Percentiles rank a stretch among this genome's conserved stretches.
These are phyloP conservation scores for Fremontodendron californicum DNA, from an alignment of 345 rosid genomes.

Conservation along the genomic window DNA sequence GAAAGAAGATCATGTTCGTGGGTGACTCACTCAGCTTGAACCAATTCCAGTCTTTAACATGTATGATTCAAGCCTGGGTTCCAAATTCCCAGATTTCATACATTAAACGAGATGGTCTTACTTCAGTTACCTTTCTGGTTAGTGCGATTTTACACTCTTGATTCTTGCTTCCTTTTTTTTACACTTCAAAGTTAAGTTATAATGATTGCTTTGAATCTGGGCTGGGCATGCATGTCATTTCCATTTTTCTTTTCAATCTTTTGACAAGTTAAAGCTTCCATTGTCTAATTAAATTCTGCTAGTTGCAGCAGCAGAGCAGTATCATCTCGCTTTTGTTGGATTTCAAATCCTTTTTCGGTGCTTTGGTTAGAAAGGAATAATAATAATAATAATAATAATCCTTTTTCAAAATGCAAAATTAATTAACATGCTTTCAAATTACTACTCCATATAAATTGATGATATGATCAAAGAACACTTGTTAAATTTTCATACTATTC, in stretches of 20 bases:
- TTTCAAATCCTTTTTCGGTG: not conserved
- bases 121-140: conserved; percentile 69
- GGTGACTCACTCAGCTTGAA: conserved; percentile 90
- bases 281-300: too few relatives aligned
- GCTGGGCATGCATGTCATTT: not conserved
- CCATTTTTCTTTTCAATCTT: not conserved
- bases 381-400: not conserved
- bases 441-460: not conserved
- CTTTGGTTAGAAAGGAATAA: not conserved
- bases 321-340: too few relatives aligned
- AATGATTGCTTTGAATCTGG: not conserved
- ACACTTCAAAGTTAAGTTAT: not conserved
- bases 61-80: conserved; percentile 65
- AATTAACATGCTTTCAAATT: not conserved
- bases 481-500: too few relatives aligned
- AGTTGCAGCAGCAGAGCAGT: too few relatives aligned
- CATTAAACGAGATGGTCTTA: conserved; percentile 40
- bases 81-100: conserved; percentile 55
- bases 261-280: not conserved
- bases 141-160: not conserved
- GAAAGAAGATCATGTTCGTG: conserved; percentile 95
- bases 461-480: too few relatives aligned
- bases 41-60: conserved; percentile 75
- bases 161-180: not conserved
- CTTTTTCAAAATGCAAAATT: not conserved